Conservation (phyloP, 2,329 filamentous ascomycete species). For the Calonectria hawksworthii region DNA sequence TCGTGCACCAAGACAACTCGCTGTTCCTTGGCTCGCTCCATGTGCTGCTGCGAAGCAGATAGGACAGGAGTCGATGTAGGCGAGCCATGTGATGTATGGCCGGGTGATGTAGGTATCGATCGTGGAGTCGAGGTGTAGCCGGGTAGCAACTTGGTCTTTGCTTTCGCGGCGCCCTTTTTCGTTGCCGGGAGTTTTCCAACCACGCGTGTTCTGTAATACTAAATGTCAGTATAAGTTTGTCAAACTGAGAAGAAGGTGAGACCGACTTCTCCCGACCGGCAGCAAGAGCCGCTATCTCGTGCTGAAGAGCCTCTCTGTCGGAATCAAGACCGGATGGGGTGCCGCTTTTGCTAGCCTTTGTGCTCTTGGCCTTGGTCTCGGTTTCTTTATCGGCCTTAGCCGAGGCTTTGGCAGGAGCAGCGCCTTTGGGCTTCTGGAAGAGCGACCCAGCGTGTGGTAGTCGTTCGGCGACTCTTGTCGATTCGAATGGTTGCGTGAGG, state of each 20-base stretch:
- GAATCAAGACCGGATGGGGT: slow-evolving; percentile 59
- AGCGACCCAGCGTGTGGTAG: slow-evolving; percentile 67
- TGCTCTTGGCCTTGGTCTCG: slow-evolving; percentile 49
- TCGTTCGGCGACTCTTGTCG: slow-evolving; percentile 60
- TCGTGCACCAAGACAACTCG: slow-evolving; percentile 71
- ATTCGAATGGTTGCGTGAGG: slow-evolving; percentile 65
- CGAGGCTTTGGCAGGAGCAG: slow-evolving; percentile 40
- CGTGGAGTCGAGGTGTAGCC: slow-evolving; percentile 54
- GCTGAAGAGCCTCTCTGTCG: slow-evolving; percentile 66
- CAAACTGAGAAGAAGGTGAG: slow-evolving; percentile 29
- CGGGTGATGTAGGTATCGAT: slow-evolving; percentile 68
- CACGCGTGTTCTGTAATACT: slow-evolving; percentile 48
- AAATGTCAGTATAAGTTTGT: slow-evolving; percentile 45
- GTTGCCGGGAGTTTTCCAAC: slow-evolving; percentile 51
- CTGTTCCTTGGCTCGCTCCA: slow-evolving; percentile 68
- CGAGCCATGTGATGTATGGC: slow-evolving; percentile 67
- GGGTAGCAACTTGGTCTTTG: slow-evolving; percentile 60
- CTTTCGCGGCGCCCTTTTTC: slow-evolving; percentile 52
- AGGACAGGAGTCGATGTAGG: slow-evolving; percentile 65
- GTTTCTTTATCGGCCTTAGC: slow-evolving; percentile 48
- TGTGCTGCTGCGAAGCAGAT: slow-evolving; percentile 64
- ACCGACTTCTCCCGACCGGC: slow-evolving; percentile 54
- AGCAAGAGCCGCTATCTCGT: slow-evolving; percentile 53
- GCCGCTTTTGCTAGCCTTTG: slow-evolving; percentile 51
- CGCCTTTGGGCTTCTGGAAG: slow-evolving; percentile 57